Evolutionary conservation across 2,329 filamentous ascomycete species (phyloP), one percentile per base, ranked within the genome.

Genomic region (Botryotinia convoluta): DNA sequence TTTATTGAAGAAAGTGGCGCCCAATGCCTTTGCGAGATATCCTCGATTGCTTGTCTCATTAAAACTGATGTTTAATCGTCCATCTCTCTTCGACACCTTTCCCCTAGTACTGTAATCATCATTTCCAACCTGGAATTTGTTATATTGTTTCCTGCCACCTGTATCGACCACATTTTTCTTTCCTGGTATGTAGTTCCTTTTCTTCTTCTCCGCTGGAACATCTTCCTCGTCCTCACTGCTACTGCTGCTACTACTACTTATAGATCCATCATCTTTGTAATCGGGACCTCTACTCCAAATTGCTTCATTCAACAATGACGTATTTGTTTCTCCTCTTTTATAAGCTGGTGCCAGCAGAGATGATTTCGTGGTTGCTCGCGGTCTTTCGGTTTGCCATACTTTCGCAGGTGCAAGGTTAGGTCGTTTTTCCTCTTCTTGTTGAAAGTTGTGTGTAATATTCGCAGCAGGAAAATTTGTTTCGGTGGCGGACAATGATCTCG

Each of bases 1-100:
- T 57, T 90, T 86, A 76, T 88, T 88, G 72, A 87, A 84, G 62
- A 92, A 85, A 5, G 89, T 88, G 2, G 87, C 86, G 4, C 91
- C 92, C 0, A 95, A 83, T 4, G 91, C 91, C 79, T 94, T 93
- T 61, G 91, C 91, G 39, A 94, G 84, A 77, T 93, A 93, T 18
- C 92, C 92, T 1, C 85, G 90, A 76, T 91, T 89, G 72, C 87
- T 87, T 1, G 88, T 91, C 79, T 94, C 92, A 71, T 91, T 90
- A 78, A 94, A 86, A 7, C 90, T 91, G 75, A 95, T 92, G 75
- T 89, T 89, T 67, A 95, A 82, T 35, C 92, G 86, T 0, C 92
- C 92, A 80, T 94, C 92, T 64, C 84, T 86, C 80, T 89, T 91
- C 4, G 87, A 89, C 1, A 93, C 87, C 75, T 85, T 89, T 37